These are phyloP conservation scores for Papiliotrema flavescens DNA, from an alignment of 1,284 basidiomycete species.

Conservation along the genomic window DNA sequence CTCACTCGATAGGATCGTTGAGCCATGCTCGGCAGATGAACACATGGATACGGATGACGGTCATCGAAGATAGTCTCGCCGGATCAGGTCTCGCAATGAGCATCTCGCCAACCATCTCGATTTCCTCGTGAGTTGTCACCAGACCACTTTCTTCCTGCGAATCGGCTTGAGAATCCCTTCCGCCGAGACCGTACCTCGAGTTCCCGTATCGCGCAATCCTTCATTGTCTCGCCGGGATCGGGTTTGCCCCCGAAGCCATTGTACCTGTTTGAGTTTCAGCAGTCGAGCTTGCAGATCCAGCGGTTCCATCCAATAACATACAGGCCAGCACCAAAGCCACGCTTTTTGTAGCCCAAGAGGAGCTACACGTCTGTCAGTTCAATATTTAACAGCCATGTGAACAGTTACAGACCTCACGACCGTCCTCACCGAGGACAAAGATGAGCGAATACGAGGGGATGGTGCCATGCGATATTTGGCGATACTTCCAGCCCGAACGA, in stretches of 20 bases:
- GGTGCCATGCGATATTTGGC: not conserved
- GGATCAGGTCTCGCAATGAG: constrained; percentile 14
- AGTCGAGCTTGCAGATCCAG: not conserved
- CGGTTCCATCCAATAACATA: constrained; percentile 38
- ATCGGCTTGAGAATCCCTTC: not conserved
- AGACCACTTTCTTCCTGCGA: constrained; percentile 73
- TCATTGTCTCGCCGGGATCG: constrained; percentile 60
- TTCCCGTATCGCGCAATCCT: constrained; percentile 62
- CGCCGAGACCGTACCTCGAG: constrained; percentile 39
- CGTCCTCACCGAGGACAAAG: constrained; percentile 51
- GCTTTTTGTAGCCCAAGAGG: constrained; percentile 66
- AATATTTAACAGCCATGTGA: constrained; percentile 7
- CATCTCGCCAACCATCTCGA: constrained; percentile 15
- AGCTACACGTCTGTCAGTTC: constrained; percentile 37
- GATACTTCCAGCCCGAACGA: not conserved
- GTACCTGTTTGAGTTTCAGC: constrained; percentile 50
- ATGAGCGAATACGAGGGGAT: constrained; percentile 11
- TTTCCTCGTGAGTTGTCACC: constrained; percentile 47
- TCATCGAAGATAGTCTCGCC: not conserved
- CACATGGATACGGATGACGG: constrained; percentile 16
- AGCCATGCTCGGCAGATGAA: constrained; percentile 17
- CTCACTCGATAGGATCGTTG: constrained; percentile 20
- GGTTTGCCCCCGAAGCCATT: constrained; percentile 75
- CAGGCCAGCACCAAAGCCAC: constrained; percentile 63
- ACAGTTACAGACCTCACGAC: constrained; percentile 10